Percentiles rank a stretch among this genome's conserved stretches.
Evolutionary conservation across 1,284 basidiomycete genomes (phyloP).

Genomic region (Ustilago nuda): DNA sequence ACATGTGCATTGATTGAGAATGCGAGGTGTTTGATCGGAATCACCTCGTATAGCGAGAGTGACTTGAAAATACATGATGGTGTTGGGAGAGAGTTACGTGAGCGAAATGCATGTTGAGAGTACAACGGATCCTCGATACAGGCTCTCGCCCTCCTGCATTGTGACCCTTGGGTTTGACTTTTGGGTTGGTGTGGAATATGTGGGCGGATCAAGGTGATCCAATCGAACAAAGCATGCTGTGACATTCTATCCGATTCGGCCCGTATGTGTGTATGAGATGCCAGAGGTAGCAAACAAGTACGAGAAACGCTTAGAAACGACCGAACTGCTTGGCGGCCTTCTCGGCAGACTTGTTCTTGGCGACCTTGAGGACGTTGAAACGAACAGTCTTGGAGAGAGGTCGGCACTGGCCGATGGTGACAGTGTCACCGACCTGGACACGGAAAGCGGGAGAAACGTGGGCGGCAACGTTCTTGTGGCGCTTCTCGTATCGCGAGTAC

Average conservation of each 20-base stretch:
- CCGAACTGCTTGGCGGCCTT: conserved; percentile 82
- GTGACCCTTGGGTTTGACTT: conserved; percentile 31
- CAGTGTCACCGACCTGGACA: conserved; percentile 80
- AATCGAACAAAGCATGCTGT: neutral
- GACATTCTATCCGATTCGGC: neutral
- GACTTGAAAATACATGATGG: conserved; percentile 41
- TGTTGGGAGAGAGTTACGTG: conserved; percentile 5
- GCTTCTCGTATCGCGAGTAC: conserved; percentile 78
- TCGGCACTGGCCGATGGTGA: conserved; percentile 99
- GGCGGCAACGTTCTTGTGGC: conserved; percentile 96
- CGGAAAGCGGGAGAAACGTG: conserved; percentile 99
- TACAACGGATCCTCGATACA: conserved; percentile 36
- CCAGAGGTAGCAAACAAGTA: neutral
- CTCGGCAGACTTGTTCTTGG: conserved; percentile 70
- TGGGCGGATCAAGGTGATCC: neutral
- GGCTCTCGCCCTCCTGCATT: conserved; percentile 48
- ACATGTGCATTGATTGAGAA: conserved; percentile 44
- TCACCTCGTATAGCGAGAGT: conserved; percentile 24
- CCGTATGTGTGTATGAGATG: neutral
- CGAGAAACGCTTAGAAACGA: conserved; percentile 80
- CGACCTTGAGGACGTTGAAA: conserved; percentile 94
- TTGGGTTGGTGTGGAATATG: conserved; percentile 3
- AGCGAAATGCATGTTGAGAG: conserved; percentile 41
- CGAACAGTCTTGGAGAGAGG: conserved; percentile 99
- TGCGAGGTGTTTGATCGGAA: conserved; percentile 23